Conservation (phyloP, 2,329 filamentous ascomycete genomes). For the Gnomoniopsis sp. region DNA sequence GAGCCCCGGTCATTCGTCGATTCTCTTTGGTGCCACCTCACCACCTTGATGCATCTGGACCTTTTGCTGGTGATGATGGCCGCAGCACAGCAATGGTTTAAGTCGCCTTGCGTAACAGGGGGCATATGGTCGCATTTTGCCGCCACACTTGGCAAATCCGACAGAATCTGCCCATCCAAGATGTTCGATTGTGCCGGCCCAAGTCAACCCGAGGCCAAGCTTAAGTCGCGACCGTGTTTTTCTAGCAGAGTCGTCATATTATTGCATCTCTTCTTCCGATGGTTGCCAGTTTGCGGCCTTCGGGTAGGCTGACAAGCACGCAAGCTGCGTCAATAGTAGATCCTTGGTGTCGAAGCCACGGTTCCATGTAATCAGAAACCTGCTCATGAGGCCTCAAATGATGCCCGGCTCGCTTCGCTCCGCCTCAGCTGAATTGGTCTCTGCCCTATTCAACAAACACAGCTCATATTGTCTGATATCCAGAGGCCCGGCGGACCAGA, state of each 20-base stretch:
- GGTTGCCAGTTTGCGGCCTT: too few relatives aligned
- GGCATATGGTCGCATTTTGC: background rate
- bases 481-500: conserved; percentile 75
- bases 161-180: background rate
- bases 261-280: too few relatives aligned
- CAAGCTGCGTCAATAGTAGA: background rate
- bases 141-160: background rate
- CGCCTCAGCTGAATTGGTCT: background rate
- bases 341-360: background rate
- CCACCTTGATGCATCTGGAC: conserved; percentile 4
- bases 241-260: background rate
- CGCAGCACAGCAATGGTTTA: background rate
- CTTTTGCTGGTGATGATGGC: conserved; percentile 12
- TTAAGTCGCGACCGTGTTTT: background rate
- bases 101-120: background rate
- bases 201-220: background rate
- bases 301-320: too few relatives aligned
- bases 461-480: conserved; percentile 69
- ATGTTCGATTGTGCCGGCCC: background rate
- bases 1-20: background rate
- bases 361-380: background rate
- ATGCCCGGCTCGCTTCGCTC: background rate
- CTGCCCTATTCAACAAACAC: conserved; percentile 38
- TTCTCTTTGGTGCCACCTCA: conserved; percentile 7
- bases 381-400: background rate